A percentile compares a stretch with the other conserved stretches of the same genome.
phyloP scores from a whole-genome alignment of 2,329 filamentous ascomycete genomes.

The Aspergillus chevalieri region DNA sequence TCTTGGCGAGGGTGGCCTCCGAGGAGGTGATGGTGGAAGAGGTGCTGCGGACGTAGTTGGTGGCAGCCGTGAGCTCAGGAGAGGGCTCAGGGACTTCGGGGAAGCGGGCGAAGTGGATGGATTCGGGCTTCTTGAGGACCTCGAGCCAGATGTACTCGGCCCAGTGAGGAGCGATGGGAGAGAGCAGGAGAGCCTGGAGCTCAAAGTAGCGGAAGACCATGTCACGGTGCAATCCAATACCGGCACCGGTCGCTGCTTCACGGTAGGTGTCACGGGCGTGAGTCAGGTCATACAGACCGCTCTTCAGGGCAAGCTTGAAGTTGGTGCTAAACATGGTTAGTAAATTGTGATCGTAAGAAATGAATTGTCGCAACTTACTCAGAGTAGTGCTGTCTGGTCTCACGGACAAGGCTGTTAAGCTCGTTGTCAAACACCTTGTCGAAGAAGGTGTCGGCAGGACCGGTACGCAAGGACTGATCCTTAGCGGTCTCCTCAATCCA shows the following conservation, averaged over 20 bases:
- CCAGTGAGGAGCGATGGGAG: slow-evolving; percentile 87
- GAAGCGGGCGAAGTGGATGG: slow-evolving; percentile 74
- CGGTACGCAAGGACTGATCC: slow-evolving; percentile 70
- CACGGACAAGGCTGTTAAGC: slow-evolving; percentile 73
- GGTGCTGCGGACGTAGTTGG: slow-evolving; percentile 72
- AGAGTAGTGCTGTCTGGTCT: slow-evolving; percentile 72
- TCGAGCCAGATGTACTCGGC: slow-evolving; percentile 91
- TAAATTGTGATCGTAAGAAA: neutral
- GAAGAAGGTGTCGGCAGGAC: slow-evolving; percentile 68
- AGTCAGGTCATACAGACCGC: slow-evolving; percentile 85
- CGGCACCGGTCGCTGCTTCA: slow-evolving; percentile 68
- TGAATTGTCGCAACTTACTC: slow-evolving; percentile 40
- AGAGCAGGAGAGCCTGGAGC: slow-evolving; percentile 74
- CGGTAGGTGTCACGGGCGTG: slow-evolving; percentile 85
- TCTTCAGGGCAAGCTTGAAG: slow-evolving; percentile 82
- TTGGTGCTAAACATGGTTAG: slow-evolving; percentile 49
- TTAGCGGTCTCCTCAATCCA: slow-evolving; percentile 85
- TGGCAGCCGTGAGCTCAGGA: slow-evolving; percentile 65
- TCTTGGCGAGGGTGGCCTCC: slow-evolving; percentile 70
- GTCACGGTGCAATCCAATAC: slow-evolving; percentile 80
- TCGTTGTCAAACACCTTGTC: slow-evolving; percentile 92
- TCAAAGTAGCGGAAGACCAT: slow-evolving; percentile 75
- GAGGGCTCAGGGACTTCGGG: slow-evolving; percentile 63
- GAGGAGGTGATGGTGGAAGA: slow-evolving; percentile 76
- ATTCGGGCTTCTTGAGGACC: slow-evolving; percentile 67